Conservation (phyloP, 495 filamentous ascomycete genomes). For the Durotheca rogersii region DNA sequence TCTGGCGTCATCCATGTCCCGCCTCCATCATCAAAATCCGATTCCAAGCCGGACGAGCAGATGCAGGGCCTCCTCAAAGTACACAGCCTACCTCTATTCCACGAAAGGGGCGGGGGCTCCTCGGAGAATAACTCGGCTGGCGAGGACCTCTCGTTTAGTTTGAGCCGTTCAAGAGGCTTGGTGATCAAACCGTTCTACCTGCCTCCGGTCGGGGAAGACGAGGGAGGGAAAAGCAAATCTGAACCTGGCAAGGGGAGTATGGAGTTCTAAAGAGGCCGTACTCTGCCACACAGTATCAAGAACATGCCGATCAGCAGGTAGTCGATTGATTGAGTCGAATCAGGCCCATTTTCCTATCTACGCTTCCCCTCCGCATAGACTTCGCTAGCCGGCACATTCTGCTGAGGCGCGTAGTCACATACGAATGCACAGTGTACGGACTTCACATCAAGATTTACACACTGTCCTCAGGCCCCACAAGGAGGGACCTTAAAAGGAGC, state of each 20-base stretch:
- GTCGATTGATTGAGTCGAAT: too few relatives aligned
- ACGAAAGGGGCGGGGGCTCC: slow-evolving; percentile 82
- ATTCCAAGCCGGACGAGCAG: slow-evolving; percentile 60
- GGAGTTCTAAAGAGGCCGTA: slow-evolving; percentile 60
- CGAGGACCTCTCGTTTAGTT: slow-evolving; percentile 84
- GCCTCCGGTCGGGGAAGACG: slow-evolving; percentile 82
- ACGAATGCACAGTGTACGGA: slow-evolving; percentile 4
- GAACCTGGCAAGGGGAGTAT: slow-evolving; percentile 45
- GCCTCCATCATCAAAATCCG: slow-evolving; percentile 45
- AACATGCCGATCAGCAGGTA: too few relatives aligned
- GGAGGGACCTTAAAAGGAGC: too few relatives aligned
- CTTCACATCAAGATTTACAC: slow-evolving; percentile 23
- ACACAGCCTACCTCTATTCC: slow-evolving; percentile 77
- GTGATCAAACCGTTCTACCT: slow-evolving; percentile 86
- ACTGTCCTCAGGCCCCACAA: too few relatives aligned
- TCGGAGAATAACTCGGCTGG: slow-evolving; percentile 65
- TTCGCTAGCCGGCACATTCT: too few relatives aligned
- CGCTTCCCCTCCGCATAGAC: too few relatives aligned
- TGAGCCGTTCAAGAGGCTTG: slow-evolving; percentile 77
- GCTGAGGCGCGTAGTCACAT: too few relatives aligned
- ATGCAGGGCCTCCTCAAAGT: slow-evolving; percentile 84
- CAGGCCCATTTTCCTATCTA: too few relatives aligned
- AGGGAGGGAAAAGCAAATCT: slow-evolving; percentile 61
- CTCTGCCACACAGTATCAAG: too few relatives aligned
- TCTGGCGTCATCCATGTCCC: slow-evolving; percentile 60